Base-by-base conservation (phyloP, 352 stramenopile species). In the Pythium coloratum region DNA sequence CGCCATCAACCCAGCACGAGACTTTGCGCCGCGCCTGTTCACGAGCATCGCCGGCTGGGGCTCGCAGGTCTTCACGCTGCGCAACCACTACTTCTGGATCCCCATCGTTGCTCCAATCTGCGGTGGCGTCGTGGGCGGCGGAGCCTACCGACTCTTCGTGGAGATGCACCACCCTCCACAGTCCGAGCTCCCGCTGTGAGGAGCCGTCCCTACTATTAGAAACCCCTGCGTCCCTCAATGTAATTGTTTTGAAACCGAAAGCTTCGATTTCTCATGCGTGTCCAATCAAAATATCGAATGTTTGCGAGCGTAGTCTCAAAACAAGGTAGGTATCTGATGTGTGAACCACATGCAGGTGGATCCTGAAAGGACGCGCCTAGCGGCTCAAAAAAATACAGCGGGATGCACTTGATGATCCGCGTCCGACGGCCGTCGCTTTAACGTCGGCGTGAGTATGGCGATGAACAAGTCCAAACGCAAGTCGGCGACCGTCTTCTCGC, bases 401-500 rank as follows among this genome's bases (percentile, higher is more conserved):
- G 13, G 16, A 49, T 49, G 40, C 40, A 20, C 8, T 32, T 20
- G n/a, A 7, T 20, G 7, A n/a, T 46, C 49, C 13, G 3, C 46
- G 32, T 24, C n/a, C 28, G 40, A 53, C 46, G 46, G 46, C 6
- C 46, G 20, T 30, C 3, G 46, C 46, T 6, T 9, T 53, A 12
- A 30, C 28, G 28, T 30, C 28, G 28, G 46, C 18, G n/a, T 32
- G 46, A n/a, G 46, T 12, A 20, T 6, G 46, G 8, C 50, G 18
- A 66, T 70, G 64, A 70, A 70, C 64, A 65, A 62, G 50, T 50
- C 49, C 28, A 70, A 66, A 57, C 56, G 64, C 56, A 71, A 79
- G 30, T 89, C 82, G 2, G 69, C 70, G 38, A 91, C 82, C 0
- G 79, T 89, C 16, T 93, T 91, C 64, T 93, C 85, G 38, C 81